Evolutionary conservation across 495 filamentous ascomycete genomes (phyloP).

Genomic region (Pseudomonodictys pantanalensis): DNA sequence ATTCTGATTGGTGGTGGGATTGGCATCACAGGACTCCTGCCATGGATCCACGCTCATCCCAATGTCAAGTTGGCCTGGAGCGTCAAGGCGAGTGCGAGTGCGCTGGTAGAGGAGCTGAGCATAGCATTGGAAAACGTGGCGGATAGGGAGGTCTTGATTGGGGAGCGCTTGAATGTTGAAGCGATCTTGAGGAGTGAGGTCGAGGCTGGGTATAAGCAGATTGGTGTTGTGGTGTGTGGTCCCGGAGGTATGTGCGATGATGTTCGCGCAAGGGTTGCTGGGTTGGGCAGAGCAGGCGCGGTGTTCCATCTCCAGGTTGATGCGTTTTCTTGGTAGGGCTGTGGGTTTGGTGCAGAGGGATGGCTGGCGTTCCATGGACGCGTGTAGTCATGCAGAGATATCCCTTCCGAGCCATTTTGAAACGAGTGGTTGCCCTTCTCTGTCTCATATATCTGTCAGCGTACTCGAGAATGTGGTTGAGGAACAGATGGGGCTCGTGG

Average conservation of each 20-base stretch:
- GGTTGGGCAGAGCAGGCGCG: not conserved
- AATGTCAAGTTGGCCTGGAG: conserved; percentile 39
- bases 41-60: conserved; percentile 25
- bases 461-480: too few relatives aligned
- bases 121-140: conserved; percentile 15
- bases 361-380: too few relatives aligned
- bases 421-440: too few relatives aligned
- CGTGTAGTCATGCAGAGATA: too few relatives aligned
- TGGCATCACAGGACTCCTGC: conserved; percentile 42
- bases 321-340: not conserved
- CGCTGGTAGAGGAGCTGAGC: conserved; percentile 27
- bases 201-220: conserved; percentile 29
- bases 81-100: conserved; percentile 31
- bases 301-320: not conserved
- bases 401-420: too few relatives aligned
- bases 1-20: conserved; percentile 43
- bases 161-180: conserved; percentile 36
- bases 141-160: conserved; percentile 33
- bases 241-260: conserved; percentile 32
- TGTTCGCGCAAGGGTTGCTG: conserved; percentile 8
- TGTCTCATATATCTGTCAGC: too few relatives aligned
- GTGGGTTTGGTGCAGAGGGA: too few relatives aligned
- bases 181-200: conserved; percentile 36
- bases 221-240: conserved; percentile 45
- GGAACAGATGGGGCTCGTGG: too few relatives aligned